Percentiles rank a stretch among this genome's conserved stretches.
Conservation (phyloP, 371 early-diverging fungal species). For the Zychaea mexicana region DNA sequence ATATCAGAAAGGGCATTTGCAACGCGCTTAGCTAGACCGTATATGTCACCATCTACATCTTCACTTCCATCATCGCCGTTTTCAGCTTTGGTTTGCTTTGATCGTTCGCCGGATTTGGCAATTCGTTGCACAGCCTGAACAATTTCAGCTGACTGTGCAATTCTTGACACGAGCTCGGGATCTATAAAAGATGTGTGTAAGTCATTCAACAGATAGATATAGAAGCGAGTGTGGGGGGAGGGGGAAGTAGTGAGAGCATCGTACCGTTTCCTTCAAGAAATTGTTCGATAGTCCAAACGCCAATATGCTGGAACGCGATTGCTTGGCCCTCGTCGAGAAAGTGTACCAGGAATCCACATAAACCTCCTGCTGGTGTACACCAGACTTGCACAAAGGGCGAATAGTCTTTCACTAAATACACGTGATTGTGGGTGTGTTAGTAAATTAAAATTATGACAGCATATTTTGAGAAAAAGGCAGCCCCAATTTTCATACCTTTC, state of each 20-base stretch:
- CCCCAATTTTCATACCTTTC: slow-evolving; percentile 44
- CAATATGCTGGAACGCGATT: slow-evolving; percentile 81
- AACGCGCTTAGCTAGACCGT: slow-evolving; percentile 47
- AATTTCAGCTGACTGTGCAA: slow-evolving; percentile 35
- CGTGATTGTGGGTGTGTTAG: not conserved
- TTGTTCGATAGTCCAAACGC: slow-evolving; percentile 90
- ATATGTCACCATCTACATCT: slow-evolving; percentile 48
- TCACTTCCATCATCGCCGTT: slow-evolving; percentile 22
- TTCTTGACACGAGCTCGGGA: slow-evolving; percentile 29
- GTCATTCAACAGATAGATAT: not conserved
- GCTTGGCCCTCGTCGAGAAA: slow-evolving; percentile 74
- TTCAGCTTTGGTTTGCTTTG: slow-evolving; percentile 9
- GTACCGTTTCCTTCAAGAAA: slow-evolving; percentile 73
- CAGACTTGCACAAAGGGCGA: slow-evolving; percentile 70
- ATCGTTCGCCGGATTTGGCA: slow-evolving; percentile 22
- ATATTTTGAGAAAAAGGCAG: not conserved
- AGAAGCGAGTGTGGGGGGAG: not conserved
- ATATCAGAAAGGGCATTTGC: slow-evolving; percentile 21
- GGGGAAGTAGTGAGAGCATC: slow-evolving; percentile 7
- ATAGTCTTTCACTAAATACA: slow-evolving; percentile 58
- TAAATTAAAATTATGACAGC: not conserved
- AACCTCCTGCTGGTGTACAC: slow-evolving; percentile 67
- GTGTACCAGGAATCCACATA: slow-evolving; percentile 71
- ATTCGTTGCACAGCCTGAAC: slow-evolving; percentile 37
- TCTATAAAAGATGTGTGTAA: slow-evolving; percentile 18